Percentiles rank a stretch among this genome's conserved stretches.
Evolutionary conservation across 345 rosid species (phyloP).

Genomic region (Brassica carinata): DNA sequence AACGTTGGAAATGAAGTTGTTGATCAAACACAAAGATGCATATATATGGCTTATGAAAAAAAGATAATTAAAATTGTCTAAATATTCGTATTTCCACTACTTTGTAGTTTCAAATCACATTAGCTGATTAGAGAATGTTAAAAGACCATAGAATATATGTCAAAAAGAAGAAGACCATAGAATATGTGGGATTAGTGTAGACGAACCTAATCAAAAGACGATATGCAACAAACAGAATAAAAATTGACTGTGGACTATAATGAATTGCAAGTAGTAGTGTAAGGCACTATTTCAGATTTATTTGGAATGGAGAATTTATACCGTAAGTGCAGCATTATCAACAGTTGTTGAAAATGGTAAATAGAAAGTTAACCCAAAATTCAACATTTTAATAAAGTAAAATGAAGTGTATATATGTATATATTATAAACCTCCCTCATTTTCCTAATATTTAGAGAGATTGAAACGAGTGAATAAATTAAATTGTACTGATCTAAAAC

Average conservation of each 20-base stretch:
- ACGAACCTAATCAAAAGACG: not conserved
- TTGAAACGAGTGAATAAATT: not conserved
- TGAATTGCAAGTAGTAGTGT: too few species aligned
- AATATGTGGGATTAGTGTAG: not conserved
- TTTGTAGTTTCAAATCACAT: not conserved
- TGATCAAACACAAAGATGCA: not conserved
- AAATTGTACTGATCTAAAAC: not conserved
- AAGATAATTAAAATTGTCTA: not conserved
- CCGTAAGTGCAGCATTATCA: not conserved
- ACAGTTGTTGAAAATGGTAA: not conserved
- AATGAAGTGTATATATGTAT: not conserved
- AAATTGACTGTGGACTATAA: too few species aligned
- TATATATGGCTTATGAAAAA: not conserved
- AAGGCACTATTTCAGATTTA: too few species aligned
- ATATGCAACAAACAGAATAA: too few species aligned
- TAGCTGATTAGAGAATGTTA: not conserved
- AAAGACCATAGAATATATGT: not conserved
- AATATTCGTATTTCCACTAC: not conserved
- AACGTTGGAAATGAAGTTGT: not conserved
- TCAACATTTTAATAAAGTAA: not conserved
- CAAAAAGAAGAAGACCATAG: not conserved
- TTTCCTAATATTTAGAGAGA: not conserved
- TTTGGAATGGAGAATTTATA: not conserved
- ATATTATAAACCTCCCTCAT: not conserved
- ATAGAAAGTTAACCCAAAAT: not conserved